phyloP scores from a whole-genome alignment of 345 rosid species.

The Streptanthus diversifolius region DNA sequence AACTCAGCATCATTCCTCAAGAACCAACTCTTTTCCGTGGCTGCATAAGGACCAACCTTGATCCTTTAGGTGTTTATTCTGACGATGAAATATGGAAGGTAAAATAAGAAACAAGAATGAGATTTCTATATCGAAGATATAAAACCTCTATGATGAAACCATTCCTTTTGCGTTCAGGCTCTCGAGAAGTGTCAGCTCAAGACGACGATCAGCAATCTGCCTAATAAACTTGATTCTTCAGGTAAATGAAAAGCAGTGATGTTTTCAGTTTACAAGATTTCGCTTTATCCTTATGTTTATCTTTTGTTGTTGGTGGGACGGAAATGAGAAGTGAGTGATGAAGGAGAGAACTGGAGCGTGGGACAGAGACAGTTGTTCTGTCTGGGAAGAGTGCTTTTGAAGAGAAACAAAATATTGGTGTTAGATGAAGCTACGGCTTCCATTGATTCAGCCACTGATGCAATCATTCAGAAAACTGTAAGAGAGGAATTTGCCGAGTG shows the following conservation, averaged over 20 bases:
- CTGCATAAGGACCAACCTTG: slow-evolving; percentile 74
- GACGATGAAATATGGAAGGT: slow-evolving; percentile 87
- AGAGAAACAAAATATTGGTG: slow-evolving; percentile 60
- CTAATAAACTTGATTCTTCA: slow-evolving; percentile 61
- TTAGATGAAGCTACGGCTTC: slow-evolving; percentile 79
- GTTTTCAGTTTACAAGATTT: too few species aligned
- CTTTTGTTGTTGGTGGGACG: too few species aligned
- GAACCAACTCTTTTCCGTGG: slow-evolving; percentile 89
- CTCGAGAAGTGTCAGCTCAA: slow-evolving; percentile 74
- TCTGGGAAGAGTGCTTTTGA: slow-evolving; percentile 65
- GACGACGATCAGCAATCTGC: slow-evolving; percentile 49
- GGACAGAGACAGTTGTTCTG: slow-evolving; percentile 77
- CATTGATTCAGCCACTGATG: slow-evolving; percentile 68
- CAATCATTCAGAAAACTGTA: slow-evolving; percentile 61
- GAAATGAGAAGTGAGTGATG: slow-evolving; percentile 67
- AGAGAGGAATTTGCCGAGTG: slow-evolving; percentile 60
- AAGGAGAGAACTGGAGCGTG: slow-evolving; percentile 85
- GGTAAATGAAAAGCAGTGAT: slow-evolving; percentile 16
- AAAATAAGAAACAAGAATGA: not conserved
- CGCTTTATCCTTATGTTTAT: too few species aligned
- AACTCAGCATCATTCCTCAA: slow-evolving; percentile 96
- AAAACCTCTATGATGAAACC: not conserved
- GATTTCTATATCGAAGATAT: not conserved
- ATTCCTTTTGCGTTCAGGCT: slow-evolving; percentile 43
- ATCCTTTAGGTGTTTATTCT: slow-evolving; percentile 71